Base-by-base conservation (phyloP, 306 rosid genomes). In the Myrica gale region DNA sequence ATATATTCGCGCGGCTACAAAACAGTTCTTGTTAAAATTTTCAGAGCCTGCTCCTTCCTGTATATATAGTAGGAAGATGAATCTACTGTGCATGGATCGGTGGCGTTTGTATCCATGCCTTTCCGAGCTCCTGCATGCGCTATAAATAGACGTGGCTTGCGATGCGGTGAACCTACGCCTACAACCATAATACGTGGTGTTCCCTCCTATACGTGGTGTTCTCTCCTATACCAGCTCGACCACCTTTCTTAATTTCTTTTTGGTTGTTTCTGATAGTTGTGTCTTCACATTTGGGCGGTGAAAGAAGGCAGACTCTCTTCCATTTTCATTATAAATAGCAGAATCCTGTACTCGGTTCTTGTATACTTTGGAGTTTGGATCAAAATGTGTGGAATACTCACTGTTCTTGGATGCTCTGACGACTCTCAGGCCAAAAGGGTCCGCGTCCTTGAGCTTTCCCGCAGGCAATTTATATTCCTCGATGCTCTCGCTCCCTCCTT, bases 381-480 rank as follows among this genome's bases (percentile, higher is more conserved):
- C 48, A 82, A 13, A 78, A 96, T 92, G 99, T 96, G 99, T 87
- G 99, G 99, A 73, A 96, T 96, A 21, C 96, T 96, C 52, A 98
- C 98, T 21, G 92, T 96, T 41, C 96, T 96, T 69, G 97, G 99
- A 39, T 96, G 99, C 81, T 74, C 97, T 19, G 99, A 90, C 69
- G 85, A 83, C 73, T 87, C 98, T 69, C 92, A 78, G 76, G 92
- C 97, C 76, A 96, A 90, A 81, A 84, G 99, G 54, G 96, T 89
- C 70, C 92, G 99, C 15, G 97, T 96, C 17, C 90, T 96, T 0
- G 98, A 96, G 74, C 70, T 65, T 42, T 65, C 70, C 21, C 70
- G 70, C 50, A 65, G 70, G 70, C 26, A 65, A 65, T 13, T 39
- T 41, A 16, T 65, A 17, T 65, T n/a, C 50, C 13, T 17, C 8